Evolutionary conservation across 2,329 filamentous ascomycete genomes (phyloP).

Genomic region (Talaromyces sp.): DNA sequence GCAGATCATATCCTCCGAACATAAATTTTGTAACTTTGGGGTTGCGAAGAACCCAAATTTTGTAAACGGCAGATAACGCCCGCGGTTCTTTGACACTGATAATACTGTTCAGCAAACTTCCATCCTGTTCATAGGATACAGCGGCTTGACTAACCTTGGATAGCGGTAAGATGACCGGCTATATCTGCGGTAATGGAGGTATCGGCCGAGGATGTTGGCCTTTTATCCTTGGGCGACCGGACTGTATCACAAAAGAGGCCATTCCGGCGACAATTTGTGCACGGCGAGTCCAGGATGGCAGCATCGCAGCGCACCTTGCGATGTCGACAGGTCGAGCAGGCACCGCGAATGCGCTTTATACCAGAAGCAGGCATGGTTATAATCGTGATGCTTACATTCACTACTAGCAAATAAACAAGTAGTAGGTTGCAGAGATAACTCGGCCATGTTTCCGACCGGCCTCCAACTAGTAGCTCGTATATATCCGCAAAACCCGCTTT

Average conservation of each 20-base stretch:
- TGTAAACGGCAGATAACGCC: neutral
- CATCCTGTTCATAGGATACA: neutral
- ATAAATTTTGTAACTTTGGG: conserved; percentile 15
- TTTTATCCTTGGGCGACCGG: neutral
- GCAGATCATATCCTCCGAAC: conserved; percentile 44
- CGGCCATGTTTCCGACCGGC: neutral
- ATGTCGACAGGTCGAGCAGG: conserved; percentile 30
- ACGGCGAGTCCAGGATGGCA: conserved; percentile 34
- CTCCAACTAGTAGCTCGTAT: neutral
- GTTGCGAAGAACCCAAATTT: conserved; percentile 19
- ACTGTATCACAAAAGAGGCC: conserved; percentile 31
- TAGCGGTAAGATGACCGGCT: neutral
- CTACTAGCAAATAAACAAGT: neutral
- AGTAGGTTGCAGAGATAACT: neutral
- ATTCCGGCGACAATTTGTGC: conserved; percentile 51
- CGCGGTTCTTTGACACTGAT: neutral
- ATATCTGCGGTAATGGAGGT: neutral
- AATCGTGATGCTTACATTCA: neutral
- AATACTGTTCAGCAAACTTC: neutral
- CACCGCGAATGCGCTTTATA: conserved; percentile 23
- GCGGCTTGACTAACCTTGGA: neutral
- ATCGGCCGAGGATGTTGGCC: neutral
- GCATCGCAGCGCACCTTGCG: conserved; percentile 29
- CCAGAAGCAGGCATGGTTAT: conserved; percentile 10
- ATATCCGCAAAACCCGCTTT: neutral